Percentiles rank a stretch among this genome's conserved stretches.
phyloP scores from a whole-genome alignment of 352 stramenopile genomes.

The Phytophthora citricola region DNA sequence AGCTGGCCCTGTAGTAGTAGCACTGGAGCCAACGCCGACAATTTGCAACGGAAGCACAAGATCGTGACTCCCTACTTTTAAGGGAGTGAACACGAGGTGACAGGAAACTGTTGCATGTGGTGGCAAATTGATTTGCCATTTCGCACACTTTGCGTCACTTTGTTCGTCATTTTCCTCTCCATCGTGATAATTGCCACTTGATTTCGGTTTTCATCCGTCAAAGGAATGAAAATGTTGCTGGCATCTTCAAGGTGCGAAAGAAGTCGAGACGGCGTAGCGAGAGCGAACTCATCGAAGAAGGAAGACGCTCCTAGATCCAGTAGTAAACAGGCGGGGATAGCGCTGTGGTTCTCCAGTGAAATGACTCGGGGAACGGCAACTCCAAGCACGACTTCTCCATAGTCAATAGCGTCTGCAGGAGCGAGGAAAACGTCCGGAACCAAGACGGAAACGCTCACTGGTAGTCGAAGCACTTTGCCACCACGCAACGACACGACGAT shows the following conservation, averaged over 20 bases:
- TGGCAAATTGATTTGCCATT: conserved; percentile 81
- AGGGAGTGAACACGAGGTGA: conserved; percentile 81
- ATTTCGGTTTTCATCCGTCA: conserved; percentile 33
- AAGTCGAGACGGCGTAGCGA: conserved; percentile 60
- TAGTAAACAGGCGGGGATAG: conserved; percentile 80
- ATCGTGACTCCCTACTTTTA: conserved; percentile 45
- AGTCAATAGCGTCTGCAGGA: conserved; percentile 56
- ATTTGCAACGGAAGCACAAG: conserved; percentile 83
- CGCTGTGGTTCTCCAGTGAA: conserved; percentile 79
- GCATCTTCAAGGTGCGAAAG: conserved; percentile 74
- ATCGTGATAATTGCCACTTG: conserved; percentile 7
- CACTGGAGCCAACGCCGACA: conserved; percentile 42
- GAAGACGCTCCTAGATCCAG: conserved; percentile 64
- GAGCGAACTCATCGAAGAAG: conserved; percentile 68
- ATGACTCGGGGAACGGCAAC: conserved; percentile 68
- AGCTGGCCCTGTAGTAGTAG: conserved; percentile 13
- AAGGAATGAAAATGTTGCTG: conserved; percentile 79
- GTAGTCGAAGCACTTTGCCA: conserved; percentile 70
- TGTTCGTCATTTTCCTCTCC: conserved; percentile 4
- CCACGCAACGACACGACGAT: conserved; percentile 59
- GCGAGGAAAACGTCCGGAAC: conserved; percentile 82
- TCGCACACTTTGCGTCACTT: conserved; percentile 41
- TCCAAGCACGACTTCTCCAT: conserved; percentile 84
- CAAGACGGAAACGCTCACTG: conserved; percentile 67
- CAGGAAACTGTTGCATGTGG: conserved; percentile 72